These are phyloP conservation scores for Malus asiatica DNA, from an alignment of 306 rosid species.

Conservation along the genomic window DNA sequence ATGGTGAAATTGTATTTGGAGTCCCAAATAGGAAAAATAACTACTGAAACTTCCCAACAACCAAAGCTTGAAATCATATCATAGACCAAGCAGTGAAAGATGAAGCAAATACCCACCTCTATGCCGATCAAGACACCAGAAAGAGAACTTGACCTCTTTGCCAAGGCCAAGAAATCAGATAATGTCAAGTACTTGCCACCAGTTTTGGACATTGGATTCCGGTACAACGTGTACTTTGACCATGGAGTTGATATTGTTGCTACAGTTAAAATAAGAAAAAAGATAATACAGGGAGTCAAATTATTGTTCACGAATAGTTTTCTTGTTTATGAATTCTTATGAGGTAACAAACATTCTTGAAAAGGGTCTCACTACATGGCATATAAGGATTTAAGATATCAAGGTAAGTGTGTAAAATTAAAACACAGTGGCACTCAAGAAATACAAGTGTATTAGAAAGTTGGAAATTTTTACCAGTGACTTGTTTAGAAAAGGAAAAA, in stretches of 20 bases:
- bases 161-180: constrained; percentile 66
- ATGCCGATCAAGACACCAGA: constrained; percentile 60
- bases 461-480: not conserved
- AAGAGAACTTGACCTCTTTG: constrained; percentile 58
- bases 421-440: not conserved
- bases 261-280: constrained; percentile 30
- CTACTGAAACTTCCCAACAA: not conserved
- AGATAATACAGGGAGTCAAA: constrained; percentile 22
- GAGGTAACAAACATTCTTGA: constrained; percentile 1
- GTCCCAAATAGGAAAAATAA: not conserved
- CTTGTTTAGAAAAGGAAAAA: not conserved
- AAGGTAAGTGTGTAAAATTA: not conserved
- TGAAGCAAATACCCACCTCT: constrained; percentile 46
- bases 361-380: not conserved
- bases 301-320: constrained; percentile 2
- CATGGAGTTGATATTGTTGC: constrained; percentile 55
- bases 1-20: not conserved
- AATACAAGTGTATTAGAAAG: not conserved
- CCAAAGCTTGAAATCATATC: not conserved
- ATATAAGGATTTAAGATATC: not conserved
- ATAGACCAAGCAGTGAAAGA: not conserved
- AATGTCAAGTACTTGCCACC: constrained; percentile 44
- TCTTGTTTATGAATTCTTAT: not conserved
- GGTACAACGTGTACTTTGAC: constrained; percentile 18
- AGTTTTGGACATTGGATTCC: constrained; percentile 49